Conservation (phyloP, 345 rosid genomes). For the Boechera retrofracta region DNA sequence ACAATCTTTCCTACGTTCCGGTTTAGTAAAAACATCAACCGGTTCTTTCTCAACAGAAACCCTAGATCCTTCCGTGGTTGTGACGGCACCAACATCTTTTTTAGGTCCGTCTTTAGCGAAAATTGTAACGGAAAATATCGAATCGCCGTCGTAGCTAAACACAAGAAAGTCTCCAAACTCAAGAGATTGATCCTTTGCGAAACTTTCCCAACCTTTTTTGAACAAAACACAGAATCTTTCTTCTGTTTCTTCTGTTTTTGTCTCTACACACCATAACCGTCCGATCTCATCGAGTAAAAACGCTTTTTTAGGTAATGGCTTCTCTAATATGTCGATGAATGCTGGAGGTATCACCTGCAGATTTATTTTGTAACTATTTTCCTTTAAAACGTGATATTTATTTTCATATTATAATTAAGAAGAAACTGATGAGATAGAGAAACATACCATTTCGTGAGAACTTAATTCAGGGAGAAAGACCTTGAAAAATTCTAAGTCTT, state of each 20-base stretch:
- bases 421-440: slow-evolving; percentile 15
- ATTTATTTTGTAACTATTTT: neutral
- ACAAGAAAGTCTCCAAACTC: slow-evolving; percentile 41
- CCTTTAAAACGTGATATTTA: neutral
- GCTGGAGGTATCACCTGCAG: slow-evolving; percentile 43
- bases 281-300: slow-evolving; percentile 39
- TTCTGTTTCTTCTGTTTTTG: slow-evolving; percentile 23
- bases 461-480: slow-evolving; percentile 43
- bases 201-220: slow-evolving; percentile 33
- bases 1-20: neutral
- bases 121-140: slow-evolving; percentile 28
- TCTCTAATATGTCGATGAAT: slow-evolving; percentile 37
- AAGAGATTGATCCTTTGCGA: slow-evolving; percentile 32
- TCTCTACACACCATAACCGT: slow-evolving; percentile 33
- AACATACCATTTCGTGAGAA: slow-evolving; percentile 32
- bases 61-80: slow-evolving; percentile 32
- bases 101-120: slow-evolving; percentile 37
- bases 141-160: slow-evolving; percentile 32
- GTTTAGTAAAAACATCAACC: slow-evolving; percentile 4
- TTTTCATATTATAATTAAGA: neutral
- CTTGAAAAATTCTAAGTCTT: slow-evolving; percentile 41
- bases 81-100: slow-evolving; percentile 18
- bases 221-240: slow-evolving; percentile 27
- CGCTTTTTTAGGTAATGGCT: slow-evolving; percentile 24
- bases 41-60: slow-evolving; percentile 32